phyloP scores from a whole-genome alignment of 257 asterid genomes.

The Forsythia suspensa region DNA sequence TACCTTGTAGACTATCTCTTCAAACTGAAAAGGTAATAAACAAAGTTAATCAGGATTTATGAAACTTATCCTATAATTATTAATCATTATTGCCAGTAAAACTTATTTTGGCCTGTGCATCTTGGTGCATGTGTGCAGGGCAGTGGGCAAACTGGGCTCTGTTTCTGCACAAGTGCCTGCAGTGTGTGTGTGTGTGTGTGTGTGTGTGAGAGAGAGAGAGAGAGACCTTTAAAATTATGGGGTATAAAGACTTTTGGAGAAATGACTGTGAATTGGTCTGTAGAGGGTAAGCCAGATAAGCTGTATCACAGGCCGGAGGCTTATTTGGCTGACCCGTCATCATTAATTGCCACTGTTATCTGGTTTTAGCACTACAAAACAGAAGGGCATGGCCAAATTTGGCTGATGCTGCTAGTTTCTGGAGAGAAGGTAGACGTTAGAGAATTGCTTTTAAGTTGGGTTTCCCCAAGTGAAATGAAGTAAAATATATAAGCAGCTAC shows the following conservation, averaged over 20 bases:
- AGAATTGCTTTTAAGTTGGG: slow-evolving; percentile 43
- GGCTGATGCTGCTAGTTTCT: slow-evolving; percentile 27
- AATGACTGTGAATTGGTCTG: slow-evolving; percentile 50
- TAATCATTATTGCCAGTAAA: background rate
- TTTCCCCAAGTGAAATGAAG: slow-evolving; percentile 43
- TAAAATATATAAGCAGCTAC: slow-evolving; percentile 52
- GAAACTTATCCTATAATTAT: background rate
- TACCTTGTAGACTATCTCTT: slow-evolving; percentile 81
- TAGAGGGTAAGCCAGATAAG: slow-evolving; percentile 36
- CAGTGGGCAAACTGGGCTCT: slow-evolving; percentile 5
- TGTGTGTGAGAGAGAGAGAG: slow-evolving; percentile 15
- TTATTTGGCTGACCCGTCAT: slow-evolving; percentile 37
- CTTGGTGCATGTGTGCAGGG: background rate
- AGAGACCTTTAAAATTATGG: slow-evolving; percentile 73
- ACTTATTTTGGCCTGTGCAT: slow-evolving; percentile 1
- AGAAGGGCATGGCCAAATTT: slow-evolving; percentile 57
- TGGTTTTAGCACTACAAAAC: slow-evolving; percentile 59
- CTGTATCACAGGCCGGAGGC: slow-evolving; percentile 32
- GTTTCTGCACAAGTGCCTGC: background rate
- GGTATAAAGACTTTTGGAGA: slow-evolving; percentile 48
- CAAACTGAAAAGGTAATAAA: slow-evolving; percentile 56
- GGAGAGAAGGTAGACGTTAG: slow-evolving; percentile 29
- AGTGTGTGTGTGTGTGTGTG: background rate
- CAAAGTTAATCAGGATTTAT: slow-evolving; percentile 3
- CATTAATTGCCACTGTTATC: slow-evolving; percentile 39